Conservation (phyloP, 1,284 basidiomycete species). For the Anthracocystis panici-leucophaei region DNA sequence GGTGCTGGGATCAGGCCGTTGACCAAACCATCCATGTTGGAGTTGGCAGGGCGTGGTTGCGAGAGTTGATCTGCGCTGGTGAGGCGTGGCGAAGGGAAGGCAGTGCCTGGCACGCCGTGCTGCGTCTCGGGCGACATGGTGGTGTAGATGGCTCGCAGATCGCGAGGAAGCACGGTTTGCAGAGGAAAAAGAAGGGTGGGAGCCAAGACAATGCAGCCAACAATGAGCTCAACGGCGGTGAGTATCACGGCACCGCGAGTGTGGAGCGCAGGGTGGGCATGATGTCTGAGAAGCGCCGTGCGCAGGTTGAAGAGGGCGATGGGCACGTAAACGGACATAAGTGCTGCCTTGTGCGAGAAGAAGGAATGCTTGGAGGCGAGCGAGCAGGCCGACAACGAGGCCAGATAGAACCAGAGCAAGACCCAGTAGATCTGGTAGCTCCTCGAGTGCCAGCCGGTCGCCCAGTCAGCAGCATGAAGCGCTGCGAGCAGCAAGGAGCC, state of each 20-base stretch:
- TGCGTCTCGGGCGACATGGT: conserved; percentile 60
- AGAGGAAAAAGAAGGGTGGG: conserved; percentile 62
- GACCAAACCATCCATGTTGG: conserved; percentile 13
- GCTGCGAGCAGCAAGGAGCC: conserved; percentile 43
- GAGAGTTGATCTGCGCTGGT: conserved; percentile 12
- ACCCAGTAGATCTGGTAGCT: conserved; percentile 48
- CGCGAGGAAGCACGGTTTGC: conserved; percentile 44
- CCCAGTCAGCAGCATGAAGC: conserved; percentile 46
- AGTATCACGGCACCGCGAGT: conserved; percentile 36
- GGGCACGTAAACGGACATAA: conserved; percentile 51
- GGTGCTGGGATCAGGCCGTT: conserved; percentile 56
- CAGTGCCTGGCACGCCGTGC: conserved; percentile 59
- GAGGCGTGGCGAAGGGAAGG: conserved; percentile 60
- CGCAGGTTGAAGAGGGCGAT: conserved; percentile 61
- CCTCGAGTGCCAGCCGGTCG: conserved; percentile 24
- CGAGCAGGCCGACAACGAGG: conserved; percentile 48
- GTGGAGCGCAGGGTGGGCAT: conserved; percentile 21
- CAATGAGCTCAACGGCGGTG: conserved; percentile 36
- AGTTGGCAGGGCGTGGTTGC: conserved; percentile 1
- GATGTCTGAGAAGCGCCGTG: conserved; percentile 44
- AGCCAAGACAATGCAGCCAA: conserved; percentile 42
- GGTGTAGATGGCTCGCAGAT: conserved; percentile 61
- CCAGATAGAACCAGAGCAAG: conserved; percentile 57
- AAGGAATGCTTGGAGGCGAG: conserved; percentile 49
- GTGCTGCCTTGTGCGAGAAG: conserved; percentile 60